Percentiles rank a stretch among this genome's conserved stretches.
These are phyloP conservation scores for Bombardia bombarda DNA, from an alignment of 495 filamentous ascomycete genomes.

Conservation along the genomic window DNA sequence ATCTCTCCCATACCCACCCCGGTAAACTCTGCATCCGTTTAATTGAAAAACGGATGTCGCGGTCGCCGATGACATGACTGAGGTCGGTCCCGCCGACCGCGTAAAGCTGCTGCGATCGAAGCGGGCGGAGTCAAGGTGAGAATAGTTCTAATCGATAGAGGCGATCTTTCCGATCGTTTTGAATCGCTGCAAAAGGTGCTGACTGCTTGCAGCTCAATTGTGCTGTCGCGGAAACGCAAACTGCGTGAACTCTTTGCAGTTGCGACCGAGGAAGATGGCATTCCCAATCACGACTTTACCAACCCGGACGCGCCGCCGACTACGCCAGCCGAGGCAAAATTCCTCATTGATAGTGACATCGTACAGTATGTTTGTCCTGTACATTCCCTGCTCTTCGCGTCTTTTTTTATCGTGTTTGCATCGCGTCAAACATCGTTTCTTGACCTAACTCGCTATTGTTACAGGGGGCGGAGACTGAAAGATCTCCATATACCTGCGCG, in stretches of 20 bases:
- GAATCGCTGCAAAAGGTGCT: slow-evolving; percentile 28
- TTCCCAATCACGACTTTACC: slow-evolving; percentile 33
- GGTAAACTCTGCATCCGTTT: slow-evolving; percentile 38
- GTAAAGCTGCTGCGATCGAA: slow-evolving; percentile 47
- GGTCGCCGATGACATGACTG: slow-evolving; percentile 48
- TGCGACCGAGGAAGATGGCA: slow-evolving; percentile 39
- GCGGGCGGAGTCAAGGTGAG: slow-evolving; percentile 42
- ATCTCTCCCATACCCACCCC: slow-evolving; percentile 26
- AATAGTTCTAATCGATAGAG: slow-evolving; percentile 30
- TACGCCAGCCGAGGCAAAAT: slow-evolving; percentile 49
- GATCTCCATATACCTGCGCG: slow-evolving; percentile 59
- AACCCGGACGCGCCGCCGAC: slow-evolving; percentile 40
- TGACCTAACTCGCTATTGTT: slow-evolving; percentile 7
- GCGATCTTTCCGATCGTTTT: slow-evolving; percentile 37
- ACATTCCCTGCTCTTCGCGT: slow-evolving; percentile 2
- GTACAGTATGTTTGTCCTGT: slow-evolving; percentile 52
- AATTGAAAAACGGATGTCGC: slow-evolving; percentile 51
- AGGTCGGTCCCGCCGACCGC: slow-evolving; percentile 49
- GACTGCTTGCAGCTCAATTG: slow-evolving; percentile 55
- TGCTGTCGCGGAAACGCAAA: slow-evolving; percentile 73
- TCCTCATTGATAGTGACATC: slow-evolving; percentile 69
- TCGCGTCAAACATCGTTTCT: slow-evolving; percentile 3
- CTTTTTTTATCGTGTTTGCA: slow-evolving; percentile 14
- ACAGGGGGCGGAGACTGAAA: slow-evolving; percentile 64
- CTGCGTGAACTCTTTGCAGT: slow-evolving; percentile 69